phyloP scores from a whole-genome alignment of 202 grass and related monocot species.

The Zoysia matrella region DNA sequence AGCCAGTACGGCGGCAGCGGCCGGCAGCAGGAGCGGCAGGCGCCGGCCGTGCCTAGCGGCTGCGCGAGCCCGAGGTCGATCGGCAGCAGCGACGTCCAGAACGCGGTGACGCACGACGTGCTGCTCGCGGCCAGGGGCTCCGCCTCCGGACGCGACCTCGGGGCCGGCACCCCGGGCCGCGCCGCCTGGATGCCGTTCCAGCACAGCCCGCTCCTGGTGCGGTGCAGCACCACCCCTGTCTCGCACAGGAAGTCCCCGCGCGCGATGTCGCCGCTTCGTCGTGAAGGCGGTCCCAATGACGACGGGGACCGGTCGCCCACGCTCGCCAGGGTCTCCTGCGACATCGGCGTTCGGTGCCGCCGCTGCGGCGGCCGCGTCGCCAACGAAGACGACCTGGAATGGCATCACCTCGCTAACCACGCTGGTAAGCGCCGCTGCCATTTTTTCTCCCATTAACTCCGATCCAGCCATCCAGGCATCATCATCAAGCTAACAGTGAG shows the following conservation, averaged over 20 bases:
- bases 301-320: background rate
- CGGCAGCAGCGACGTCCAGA: slow-evolving; percentile 63
- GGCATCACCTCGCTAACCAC: slow-evolving; percentile 71
- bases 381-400: slow-evolving; percentile 55
- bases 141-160: slow-evolving; percentile 46
- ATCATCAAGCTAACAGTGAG: background rate
- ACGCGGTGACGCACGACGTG: slow-evolving; percentile 64
- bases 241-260: slow-evolving; percentile 32
- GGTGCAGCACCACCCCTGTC: slow-evolving; percentile 36
- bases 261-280: slow-evolving; percentile 43
- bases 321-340: slow-evolving; percentile 45
- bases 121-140: slow-evolving; percentile 48
- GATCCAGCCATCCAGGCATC: background rate
- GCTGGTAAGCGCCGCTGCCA: slow-evolving; percentile 43
- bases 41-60: background rate
- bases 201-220: slow-evolving; percentile 44
- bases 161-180: slow-evolving; percentile 45
- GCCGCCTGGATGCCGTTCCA: slow-evolving; percentile 18
- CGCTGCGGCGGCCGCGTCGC: slow-evolving; percentile 57
- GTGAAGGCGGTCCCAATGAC: background rate
- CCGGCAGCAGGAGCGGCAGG: slow-evolving; percentile 47
- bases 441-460: too few species aligned
- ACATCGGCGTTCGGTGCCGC: slow-evolving; percentile 42
- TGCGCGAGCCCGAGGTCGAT: slow-evolving; percentile 72
- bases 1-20: background rate